Base-by-base conservation (phyloP, 345 rosid species). In the Dovyalis caffra region DNA sequence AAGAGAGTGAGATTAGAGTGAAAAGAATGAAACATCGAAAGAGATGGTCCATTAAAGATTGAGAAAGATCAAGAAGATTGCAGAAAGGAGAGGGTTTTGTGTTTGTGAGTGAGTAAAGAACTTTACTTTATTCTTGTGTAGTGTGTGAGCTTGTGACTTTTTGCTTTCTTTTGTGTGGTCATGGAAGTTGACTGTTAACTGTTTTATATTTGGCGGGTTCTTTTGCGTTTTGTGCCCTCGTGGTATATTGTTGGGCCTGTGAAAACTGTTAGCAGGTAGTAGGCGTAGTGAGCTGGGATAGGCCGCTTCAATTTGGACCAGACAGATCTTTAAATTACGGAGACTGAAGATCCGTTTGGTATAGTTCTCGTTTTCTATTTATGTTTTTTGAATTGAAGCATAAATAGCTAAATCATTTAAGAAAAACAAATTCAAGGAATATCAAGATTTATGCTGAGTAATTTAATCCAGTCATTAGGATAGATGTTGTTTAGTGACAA, bases 11-110 rank as follows among this genome's bases (percentile, higher is more conserved):
- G 61, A 56, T 56, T 26, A n/a, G 61, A n/a, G 28, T 56, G 26
- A 23, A 56, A 8, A n/a, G 61, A 56, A 28, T 23, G 61, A 8
- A 2, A 11, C 14, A 74, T 61, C 76, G 26, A 37, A 74, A 34
- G 74, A 64, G 80, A 70, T 61, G 86, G 85, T 77, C 74, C 91
- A 86, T 85, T 43, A 66, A 29, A 70, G 58, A 68, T 10, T 28
- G 31, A 40, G 20, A 51, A 66, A 60, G 49, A 53, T 28, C 26
- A 6, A 25, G 7, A 7, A 25, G 38, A 28, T 10, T 5, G 20
- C 1, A 11, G 66, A n/a, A 60, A 29, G 57, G 47, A 2, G 3
- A 21, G 15, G 37, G 26, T 29, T 56, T 71, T 43, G 60, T 33
- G 34, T 33, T 74, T 8, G 56, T 66, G 78, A 23, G 63, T 14